Evolutionary conservation across 495 filamentous ascomycete genomes (phyloP).

Genomic region (Entonaema liquescens): DNA sequence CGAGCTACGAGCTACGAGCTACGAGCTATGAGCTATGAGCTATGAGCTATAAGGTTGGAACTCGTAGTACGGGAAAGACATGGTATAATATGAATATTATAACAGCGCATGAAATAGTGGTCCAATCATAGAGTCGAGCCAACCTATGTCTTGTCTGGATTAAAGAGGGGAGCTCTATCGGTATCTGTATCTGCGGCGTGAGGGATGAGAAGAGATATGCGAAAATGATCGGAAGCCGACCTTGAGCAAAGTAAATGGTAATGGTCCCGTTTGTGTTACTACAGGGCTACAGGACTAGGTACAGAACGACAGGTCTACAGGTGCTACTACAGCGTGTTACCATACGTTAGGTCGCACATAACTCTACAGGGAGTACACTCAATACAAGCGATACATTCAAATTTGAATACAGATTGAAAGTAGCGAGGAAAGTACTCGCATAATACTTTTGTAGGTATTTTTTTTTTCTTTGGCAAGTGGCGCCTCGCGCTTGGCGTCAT

Average conservation of each 20-base stretch:
- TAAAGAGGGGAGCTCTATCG: slow-evolving; percentile 18
- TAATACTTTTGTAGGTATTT: not conserved
- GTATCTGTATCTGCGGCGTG: slow-evolving; percentile 20
- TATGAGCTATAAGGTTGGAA: not conserved
- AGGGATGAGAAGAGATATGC: slow-evolving; percentile 23
- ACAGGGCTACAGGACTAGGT: not conserved
- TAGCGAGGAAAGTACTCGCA: slow-evolving; percentile 1
- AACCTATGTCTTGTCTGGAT: not conserved
- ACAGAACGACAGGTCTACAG: not conserved
- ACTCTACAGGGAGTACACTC: too few species aligned
- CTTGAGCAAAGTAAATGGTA: slow-evolving; percentile 8
- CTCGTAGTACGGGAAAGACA: not conserved
- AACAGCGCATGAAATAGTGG: not conserved
- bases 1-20: not conserved
- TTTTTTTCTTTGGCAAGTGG: not conserved
- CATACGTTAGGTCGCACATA: not conserved
- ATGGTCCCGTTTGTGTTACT: slow-evolving; percentile 36
- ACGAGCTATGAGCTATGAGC: not conserved
- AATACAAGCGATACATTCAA: too few species aligned
- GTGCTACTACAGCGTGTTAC: not conserved
- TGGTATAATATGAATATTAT: slow-evolving; percentile 3
- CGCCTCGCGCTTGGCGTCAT: slow-evolving; percentile 23
- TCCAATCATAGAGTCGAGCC: not conserved
- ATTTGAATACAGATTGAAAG: not conserved
- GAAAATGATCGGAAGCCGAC: slow-evolving; percentile 39